phyloP scores from a whole-genome alignment of 2,329 filamentous ascomycete species.

The Neofusicoccum cordaticola region DNA sequence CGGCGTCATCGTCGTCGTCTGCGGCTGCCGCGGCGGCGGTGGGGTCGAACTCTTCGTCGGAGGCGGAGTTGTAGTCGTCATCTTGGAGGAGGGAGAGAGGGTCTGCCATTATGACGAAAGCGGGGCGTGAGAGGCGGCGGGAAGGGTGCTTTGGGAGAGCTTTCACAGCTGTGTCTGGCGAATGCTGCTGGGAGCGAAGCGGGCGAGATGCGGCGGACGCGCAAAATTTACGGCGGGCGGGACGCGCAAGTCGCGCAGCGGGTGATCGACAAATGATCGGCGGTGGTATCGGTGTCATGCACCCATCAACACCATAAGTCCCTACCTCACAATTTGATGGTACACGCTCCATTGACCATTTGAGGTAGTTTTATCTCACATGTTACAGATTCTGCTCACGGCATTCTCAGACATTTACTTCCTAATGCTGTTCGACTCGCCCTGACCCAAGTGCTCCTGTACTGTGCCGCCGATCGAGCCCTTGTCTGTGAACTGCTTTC shows the following conservation, averaged over 20 bases:
- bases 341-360: no score
- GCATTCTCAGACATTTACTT: neutral
- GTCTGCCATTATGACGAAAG: neutral
- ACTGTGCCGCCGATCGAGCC: constrained; percentile 37
- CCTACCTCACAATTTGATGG: no score
- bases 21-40: constrained; percentile 50
- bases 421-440: neutral
- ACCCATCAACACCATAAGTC: no score
- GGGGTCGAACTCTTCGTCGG: constrained; percentile 73
- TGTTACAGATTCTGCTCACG: neutral
- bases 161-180: neutral
- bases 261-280: neutral
- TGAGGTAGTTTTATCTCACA: neutral
- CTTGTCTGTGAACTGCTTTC: constrained; percentile 38
- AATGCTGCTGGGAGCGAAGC: neutral
- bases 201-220: neutral
- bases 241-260: neutral
- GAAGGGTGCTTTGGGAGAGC: neutral
- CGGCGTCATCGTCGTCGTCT: constrained; percentile 28
- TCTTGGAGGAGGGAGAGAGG: constrained; percentile 17
- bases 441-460: constrained; percentile 24
- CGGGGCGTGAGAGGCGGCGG: no score
- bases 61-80: constrained; percentile 58
- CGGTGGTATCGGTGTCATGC: neutral
- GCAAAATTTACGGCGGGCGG: neutral